phyloP scores from a whole-genome alignment of 2,329 filamentous ascomycete genomes.

The Teratosphaeria epicoccoides region DNA sequence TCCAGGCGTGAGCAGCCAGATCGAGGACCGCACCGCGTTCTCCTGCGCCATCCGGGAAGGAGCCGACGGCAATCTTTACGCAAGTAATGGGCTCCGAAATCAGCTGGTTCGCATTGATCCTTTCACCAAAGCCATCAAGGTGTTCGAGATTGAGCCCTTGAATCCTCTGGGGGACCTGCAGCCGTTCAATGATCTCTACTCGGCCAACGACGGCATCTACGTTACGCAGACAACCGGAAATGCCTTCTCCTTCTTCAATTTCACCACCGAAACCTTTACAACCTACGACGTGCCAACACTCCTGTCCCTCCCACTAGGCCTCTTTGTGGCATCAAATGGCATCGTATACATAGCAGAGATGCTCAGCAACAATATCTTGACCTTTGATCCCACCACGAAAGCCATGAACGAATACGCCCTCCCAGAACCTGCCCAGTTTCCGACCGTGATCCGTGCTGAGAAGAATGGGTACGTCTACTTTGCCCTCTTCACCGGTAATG shows the following conservation, averaged over 20 bases:
- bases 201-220: conserved; percentile 12
- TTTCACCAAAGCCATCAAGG: conserved; percentile 3
- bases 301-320: conserved; percentile 10
- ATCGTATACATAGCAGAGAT: conserved; percentile 12
- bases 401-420: conserved; percentile 10
- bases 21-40: background rate
- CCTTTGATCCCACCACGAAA: conserved; percentile 11
- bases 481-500: conserved; percentile 12
- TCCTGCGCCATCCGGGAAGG: background rate
- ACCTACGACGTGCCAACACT: conserved; percentile 12
- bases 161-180: conserved; percentile 14
- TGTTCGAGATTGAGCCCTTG: conserved; percentile 12
- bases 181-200: conserved; percentile 15
- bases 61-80: conserved; percentile 15
- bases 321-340: conserved; percentile 9
- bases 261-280: conserved; percentile 9
- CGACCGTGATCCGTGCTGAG: conserved; percentile 15
- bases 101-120: conserved; percentile 16
- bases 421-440: conserved; percentile 9
- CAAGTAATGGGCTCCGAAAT: conserved; percentile 15
- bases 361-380: conserved; percentile 12
- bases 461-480: conserved; percentile 15
- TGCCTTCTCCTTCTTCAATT: conserved; percentile 11
- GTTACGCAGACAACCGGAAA: conserved; percentile 15
- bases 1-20: background rate